Evolutionary conservation across 768 basidiomycete genomes (phyloP).

Genomic region (Lentinus brumalis): DNA sequence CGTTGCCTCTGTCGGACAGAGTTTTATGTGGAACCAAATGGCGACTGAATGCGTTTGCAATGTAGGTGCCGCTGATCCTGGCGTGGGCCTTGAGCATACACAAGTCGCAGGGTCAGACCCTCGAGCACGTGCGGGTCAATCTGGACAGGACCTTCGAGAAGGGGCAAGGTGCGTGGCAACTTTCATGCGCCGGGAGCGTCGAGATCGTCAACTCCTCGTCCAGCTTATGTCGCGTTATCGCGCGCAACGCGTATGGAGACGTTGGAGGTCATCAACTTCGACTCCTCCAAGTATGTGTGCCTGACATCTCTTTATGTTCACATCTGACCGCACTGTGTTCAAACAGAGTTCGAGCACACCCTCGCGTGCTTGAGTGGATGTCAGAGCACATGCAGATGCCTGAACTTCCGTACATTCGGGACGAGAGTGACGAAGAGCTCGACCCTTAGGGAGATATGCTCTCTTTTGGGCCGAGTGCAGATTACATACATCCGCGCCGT

Average conservation of each 20-base stretch:
- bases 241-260: conserved; percentile 68
- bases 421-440: neutral
- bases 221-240: conserved; percentile 74
- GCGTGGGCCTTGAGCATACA: conserved; percentile 89
- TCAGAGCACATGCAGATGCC: conserved; percentile 30
- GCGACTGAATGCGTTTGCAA: no score
- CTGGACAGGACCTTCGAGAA: conserved; percentile 76
- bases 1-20: neutral
- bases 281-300: conserved; percentile 52
- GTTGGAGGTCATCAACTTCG: conserved; percentile 67
- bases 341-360: conserved; percentile 63
- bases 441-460: neutral
- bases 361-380: conserved; percentile 63
- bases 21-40: no score
- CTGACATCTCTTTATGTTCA: neutral
- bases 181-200: neutral
- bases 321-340: neutral
- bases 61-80: conserved; percentile 60
- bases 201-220: neutral
- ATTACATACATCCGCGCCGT: no score
- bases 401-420: conserved; percentile 34
- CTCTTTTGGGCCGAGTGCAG: no score
- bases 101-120: conserved; percentile 89
- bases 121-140: conserved; percentile 82
- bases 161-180: conserved; percentile 58